Conservation (phyloP, 208 protist species). For the Trypanosoma scelopori region DNA sequence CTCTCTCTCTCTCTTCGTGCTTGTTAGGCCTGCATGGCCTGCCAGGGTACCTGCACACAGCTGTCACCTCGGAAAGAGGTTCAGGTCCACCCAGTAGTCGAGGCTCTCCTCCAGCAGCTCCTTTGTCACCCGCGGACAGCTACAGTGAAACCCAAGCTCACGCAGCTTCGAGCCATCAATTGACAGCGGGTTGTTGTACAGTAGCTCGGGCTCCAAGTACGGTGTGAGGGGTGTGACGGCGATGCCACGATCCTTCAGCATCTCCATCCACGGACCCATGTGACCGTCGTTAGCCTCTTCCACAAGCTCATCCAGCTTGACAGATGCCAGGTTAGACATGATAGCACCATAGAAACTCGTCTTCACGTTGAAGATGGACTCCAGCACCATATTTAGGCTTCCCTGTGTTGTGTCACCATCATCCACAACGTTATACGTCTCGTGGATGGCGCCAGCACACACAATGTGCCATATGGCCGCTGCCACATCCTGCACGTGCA, state of each 20-base stretch:
- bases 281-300: conserved; percentile 90
- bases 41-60: neutral
- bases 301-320: conserved; percentile 34
- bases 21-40: too few relatives aligned
- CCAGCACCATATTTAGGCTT: conserved; percentile 77
- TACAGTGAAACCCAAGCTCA: conserved; percentile 39
- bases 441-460: conserved; percentile 27
- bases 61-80: conserved; percentile 29
- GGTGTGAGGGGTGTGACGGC: conserved; percentile 81
- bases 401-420: conserved; percentile 87
- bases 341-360: conserved; percentile 75
- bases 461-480: conserved; percentile 74
- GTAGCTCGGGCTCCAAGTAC: conserved; percentile 88
- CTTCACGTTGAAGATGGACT: conserved; percentile 85
- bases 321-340: conserved; percentile 66
- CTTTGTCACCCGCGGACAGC: conserved; percentile 35
- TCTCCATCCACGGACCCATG: conserved; percentile 83
- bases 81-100: conserved; percentile 35
- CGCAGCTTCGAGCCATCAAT: conserved; percentile 74
- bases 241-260: conserved; percentile 75
- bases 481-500: conserved; percentile 91
- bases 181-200: conserved; percentile 78
- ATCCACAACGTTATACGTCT: conserved; percentile 91
- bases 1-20: too few relatives aligned
- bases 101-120: conserved; percentile 35